A percentile compares a stretch with the other conserved stretches of the same genome.
phyloP scores from a whole-genome alignment of 139 green algal genomes.

The Chlamydomonas schloesseri region DNA sequence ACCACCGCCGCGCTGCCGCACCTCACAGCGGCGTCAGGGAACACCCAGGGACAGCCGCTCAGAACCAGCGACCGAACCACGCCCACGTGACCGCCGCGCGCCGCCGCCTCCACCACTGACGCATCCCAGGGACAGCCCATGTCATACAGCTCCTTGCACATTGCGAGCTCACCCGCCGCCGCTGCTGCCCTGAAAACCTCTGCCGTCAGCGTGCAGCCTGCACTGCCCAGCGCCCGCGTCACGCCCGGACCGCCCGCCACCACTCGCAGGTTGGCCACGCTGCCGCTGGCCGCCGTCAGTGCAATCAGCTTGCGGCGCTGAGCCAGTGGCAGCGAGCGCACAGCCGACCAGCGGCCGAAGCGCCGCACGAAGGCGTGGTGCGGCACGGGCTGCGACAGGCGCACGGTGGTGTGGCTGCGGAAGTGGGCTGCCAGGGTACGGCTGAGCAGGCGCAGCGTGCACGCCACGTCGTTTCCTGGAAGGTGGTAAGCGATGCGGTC shows the following conservation, averaged over 20 bases:
- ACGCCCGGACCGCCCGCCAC: no score
- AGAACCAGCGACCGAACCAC: neutral
- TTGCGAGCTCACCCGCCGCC: neutral
- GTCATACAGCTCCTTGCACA: neutral
- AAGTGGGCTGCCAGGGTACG: neutral
- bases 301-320: neutral
- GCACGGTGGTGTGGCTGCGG: neutral
- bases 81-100: neutral
- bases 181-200: neutral
- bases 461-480: neutral
- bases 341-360: neutral
- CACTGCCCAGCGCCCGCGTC: neutral
- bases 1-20: no score
- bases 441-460: neutral
- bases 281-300: neutral
- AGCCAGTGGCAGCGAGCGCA: neutral
- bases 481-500: neutral
- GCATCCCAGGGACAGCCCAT: neutral
- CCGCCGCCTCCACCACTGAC: neutral
- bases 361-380: neutral
- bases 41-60: neutral
- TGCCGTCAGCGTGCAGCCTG: neutral
- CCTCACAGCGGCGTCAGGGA: no score
- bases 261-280: neutral
- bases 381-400: neutral